A percentile compares a stretch with the other conserved stretches of the same genome.
Conservation (phyloP, 139 green algal species). For the Trebouxia sp. region DNA sequence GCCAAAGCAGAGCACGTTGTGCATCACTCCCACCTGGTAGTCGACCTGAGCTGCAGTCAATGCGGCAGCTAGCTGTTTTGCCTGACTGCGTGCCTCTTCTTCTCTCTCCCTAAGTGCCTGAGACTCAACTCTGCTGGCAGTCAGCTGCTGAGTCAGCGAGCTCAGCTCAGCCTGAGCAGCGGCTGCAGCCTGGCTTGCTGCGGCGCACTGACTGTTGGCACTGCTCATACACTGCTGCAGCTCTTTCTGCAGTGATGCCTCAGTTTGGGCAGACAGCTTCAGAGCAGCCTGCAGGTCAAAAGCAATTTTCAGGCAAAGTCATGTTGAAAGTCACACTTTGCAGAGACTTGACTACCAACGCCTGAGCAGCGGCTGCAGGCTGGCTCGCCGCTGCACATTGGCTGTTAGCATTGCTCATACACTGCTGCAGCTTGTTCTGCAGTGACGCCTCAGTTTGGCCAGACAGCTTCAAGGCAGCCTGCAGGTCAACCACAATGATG, state of each 20-base stretch:
- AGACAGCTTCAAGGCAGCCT: not conserved
- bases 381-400: not conserved
- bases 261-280: not conserved
- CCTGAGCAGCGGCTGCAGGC: not conserved
- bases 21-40: not conserved
- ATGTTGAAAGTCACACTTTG: no score
- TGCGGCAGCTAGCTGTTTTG: conserved; percentile 20
- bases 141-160: not conserved
- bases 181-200: not conserved
- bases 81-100: not conserved
- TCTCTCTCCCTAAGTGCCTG: not conserved
- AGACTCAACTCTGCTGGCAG: not conserved
- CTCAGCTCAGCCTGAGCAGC: not conserved
- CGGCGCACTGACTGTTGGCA: not conserved
- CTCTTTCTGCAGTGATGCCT: not conserved
- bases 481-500: not conserved
- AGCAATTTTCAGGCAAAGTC: not conserved
- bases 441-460: not conserved
- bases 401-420: not conserved
- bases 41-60: conserved; percentile 1
- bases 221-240: not conserved
- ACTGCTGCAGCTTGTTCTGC: conserved; percentile 5
- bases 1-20: no score
- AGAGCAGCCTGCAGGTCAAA: not conserved
- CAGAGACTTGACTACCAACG: no score